phyloP scores from a whole-genome alignment of 768 basidiomycete genomes.

The Dentipellis sp. region DNA sequence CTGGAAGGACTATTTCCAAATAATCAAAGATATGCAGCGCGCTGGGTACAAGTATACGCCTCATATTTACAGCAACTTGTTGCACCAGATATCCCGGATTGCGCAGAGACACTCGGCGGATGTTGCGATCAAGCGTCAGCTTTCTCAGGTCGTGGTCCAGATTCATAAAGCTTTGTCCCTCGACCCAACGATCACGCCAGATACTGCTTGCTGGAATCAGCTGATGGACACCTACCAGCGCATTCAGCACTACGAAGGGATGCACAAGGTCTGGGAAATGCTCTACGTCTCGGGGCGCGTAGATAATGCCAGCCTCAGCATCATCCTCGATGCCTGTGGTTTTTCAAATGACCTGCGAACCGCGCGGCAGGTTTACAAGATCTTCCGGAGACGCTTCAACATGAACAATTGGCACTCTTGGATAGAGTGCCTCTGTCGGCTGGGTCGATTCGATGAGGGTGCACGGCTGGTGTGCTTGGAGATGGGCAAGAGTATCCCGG shows the following conservation, averaged over 20 bases:
- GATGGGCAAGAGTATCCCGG: conserved; percentile 44
- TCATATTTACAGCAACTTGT: conserved; percentile 58
- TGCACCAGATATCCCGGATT: conserved; percentile 43
- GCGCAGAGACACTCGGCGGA: conserved; percentile 21
- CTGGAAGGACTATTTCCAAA: conserved; percentile 54
- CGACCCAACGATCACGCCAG: conserved; percentile 68
- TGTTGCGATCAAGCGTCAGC: conserved; percentile 19
- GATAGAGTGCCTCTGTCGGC: conserved; percentile 79
- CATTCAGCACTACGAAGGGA: conserved; percentile 60
- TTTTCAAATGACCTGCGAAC: conserved; percentile 40
- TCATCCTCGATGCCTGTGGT: conserved; percentile 82
- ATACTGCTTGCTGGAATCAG: conserved; percentile 50
- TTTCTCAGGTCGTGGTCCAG: conserved; percentile 45
- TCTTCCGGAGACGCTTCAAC: conserved; percentile 45
- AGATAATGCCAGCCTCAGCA: conserved; percentile 61
- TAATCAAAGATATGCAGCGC: conserved; percentile 72
- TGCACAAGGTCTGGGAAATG: conserved; percentile 74
- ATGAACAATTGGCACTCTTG: conserved; percentile 71
- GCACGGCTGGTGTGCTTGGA: conserved; percentile 50
- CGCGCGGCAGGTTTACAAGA: conserved; percentile 46
- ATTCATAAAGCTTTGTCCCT: conserved; percentile 73
- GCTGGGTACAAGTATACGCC: conserved; percentile 48
- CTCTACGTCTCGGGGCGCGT: conserved; percentile 50
- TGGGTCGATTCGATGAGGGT: conserved; percentile 59
- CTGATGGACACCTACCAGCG: conserved; percentile 86